These are phyloP conservation scores for Capronia americana DNA, from an alignment of 2,329 filamentous ascomycete species.

Conservation along the genomic window DNA sequence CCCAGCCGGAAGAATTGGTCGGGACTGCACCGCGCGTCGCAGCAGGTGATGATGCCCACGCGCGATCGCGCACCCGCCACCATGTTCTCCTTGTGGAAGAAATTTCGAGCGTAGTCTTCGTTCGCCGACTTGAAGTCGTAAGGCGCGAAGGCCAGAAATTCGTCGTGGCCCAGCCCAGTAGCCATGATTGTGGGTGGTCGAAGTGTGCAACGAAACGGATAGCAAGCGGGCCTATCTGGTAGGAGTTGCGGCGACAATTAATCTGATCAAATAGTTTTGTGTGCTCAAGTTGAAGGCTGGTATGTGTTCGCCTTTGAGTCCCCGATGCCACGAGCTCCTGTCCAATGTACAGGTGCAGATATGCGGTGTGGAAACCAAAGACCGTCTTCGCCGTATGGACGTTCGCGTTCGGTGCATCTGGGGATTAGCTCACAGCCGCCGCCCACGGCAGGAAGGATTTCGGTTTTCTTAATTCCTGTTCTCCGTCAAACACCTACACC, in stretches of 20 bases:
- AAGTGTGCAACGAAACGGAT: neutral
- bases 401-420: neutral
- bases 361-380: neutral
- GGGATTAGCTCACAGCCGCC: neutral
- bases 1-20: constrained; percentile 21
- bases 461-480: neutral
- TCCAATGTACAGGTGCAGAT: neutral
- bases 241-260: neutral
- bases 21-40: constrained; percentile 21
- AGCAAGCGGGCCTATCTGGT: neutral
- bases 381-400: neutral
- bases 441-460: neutral
- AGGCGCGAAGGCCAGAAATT: constrained; percentile 5
- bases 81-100: constrained; percentile 37
- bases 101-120: constrained; percentile 13
- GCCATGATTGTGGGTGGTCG: constrained; percentile 14
- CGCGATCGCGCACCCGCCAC: constrained; percentile 47
- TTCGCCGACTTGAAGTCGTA: constrained; percentile 24
- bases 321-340: neutral
- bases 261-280: neutral
- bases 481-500: neutral
- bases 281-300: neutral
- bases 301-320: neutral
- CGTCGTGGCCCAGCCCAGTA: constrained; percentile 15
- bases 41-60: constrained; percentile 23